phyloP scores from a whole-genome alignment of 1,284 basidiomycete species.

The Fomitopsis pinicola region DNA sequence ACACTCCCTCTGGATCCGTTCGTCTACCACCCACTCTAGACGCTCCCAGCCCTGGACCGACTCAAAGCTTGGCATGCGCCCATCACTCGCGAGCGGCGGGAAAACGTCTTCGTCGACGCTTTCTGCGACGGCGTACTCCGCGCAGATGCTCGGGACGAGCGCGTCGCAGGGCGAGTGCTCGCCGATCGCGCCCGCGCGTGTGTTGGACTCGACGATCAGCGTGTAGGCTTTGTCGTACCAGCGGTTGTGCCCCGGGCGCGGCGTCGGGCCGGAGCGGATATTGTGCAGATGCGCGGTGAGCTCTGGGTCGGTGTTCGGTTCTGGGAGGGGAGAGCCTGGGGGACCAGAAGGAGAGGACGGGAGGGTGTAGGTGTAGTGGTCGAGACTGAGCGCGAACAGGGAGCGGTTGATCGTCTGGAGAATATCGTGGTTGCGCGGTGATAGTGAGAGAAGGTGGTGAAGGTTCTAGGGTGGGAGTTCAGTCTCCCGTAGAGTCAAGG shows the following conservation, averaged over 20 bases:
- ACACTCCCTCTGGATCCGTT: conserved; percentile 56
- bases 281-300: conserved; percentile 81
- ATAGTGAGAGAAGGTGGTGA: conserved; percentile 64
- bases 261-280: conserved; percentile 66
- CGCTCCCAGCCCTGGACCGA: conserved; percentile 16
- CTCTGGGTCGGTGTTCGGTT: conserved; percentile 30
- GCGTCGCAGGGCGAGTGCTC: conserved; percentile 95
- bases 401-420: conserved; percentile 68
- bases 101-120: conserved; percentile 48
- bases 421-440: conserved; percentile 56
- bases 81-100: conserved; percentile 4
- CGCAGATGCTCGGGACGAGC: conserved; percentile 86
- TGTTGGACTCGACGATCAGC: conserved; percentile 82
- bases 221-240: conserved; percentile 93
- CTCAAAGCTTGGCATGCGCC: not conserved
- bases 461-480: conserved; percentile 52
- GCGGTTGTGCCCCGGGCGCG: conserved; percentile 61
- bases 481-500: not conserved
- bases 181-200: conserved; percentile 84
- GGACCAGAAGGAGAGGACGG: conserved; percentile 17
- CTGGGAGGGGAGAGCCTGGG: conserved; percentile 15
- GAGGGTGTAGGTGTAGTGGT: conserved; percentile 52
- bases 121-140: conserved; percentile 78
- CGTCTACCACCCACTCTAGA: conserved; percentile 78
- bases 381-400: conserved; percentile 73